Conservation (phyloP, 1,284 basidiomycete genomes). For the Ganoderma sinense region DNA sequence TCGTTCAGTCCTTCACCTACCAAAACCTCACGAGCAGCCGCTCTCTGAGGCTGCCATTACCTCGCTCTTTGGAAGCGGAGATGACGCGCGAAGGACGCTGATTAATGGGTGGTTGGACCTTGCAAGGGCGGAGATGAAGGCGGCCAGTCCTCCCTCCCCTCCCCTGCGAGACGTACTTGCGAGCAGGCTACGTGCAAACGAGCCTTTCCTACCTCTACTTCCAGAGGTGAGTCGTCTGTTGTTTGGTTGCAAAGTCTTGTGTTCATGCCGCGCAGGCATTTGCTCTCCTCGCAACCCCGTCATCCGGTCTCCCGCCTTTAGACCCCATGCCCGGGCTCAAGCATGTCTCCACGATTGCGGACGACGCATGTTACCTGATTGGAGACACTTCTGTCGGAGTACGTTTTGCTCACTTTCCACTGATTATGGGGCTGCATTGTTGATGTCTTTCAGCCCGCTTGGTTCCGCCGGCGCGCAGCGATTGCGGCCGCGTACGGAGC, state of each 20-base stretch:
- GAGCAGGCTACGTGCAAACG: conserved; percentile 65
- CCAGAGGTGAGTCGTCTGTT: conserved; percentile 59
- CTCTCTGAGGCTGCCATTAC: conserved; percentile 75
- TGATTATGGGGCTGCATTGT: neutral
- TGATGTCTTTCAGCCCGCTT: conserved; percentile 55
- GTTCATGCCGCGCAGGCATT: conserved; percentile 56
- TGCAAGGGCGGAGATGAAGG: conserved; percentile 61
- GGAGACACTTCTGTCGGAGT: conserved; percentile 64
- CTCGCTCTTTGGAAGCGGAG: conserved; percentile 75
- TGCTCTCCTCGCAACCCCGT: conserved; percentile 64
- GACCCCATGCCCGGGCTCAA: conserved; percentile 64
- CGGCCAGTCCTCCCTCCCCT: conserved; percentile 22
- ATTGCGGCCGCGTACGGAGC: conserved; percentile 71
- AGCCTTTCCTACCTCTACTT: conserved; percentile 64
- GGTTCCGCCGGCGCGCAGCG: conserved; percentile 71
- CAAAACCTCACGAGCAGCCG: conserved; percentile 59
- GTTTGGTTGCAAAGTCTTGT: too few relatives aligned
- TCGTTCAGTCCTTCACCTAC: conserved; percentile 62
- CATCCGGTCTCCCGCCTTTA: conserved; percentile 54
- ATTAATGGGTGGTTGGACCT: conserved; percentile 75
- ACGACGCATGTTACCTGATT: conserved; percentile 67
- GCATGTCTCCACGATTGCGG: conserved; percentile 68
- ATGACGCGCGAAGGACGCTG: conserved; percentile 67
- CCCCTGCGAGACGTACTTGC: conserved; percentile 57
- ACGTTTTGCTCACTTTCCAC: conserved; percentile 29